Percentiles rank a stretch among this genome's conserved stretches.
Evolutionary conservation across 331 rosid genomes (phyloP).

Genomic region (Spiraea crenata): DNA sequence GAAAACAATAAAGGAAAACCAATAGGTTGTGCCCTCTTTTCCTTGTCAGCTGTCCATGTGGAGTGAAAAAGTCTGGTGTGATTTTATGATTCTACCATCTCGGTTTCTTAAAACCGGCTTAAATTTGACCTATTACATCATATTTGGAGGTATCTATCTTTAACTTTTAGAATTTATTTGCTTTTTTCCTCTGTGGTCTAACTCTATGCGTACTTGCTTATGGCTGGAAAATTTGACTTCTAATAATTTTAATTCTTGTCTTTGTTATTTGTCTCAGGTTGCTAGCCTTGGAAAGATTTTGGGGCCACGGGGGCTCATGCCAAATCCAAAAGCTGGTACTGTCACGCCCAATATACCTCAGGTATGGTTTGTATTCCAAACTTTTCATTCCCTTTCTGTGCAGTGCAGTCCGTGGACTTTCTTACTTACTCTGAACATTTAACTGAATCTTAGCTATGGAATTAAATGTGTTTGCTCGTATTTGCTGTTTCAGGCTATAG

Average conservation of each 20-base stretch:
- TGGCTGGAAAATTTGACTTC: background rate
- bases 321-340: conserved; percentile 93
- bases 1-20: background rate
- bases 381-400: background rate
- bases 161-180: background rate
- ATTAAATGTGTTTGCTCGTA: background rate
- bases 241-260: conserved; percentile 15
- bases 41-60: background rate
- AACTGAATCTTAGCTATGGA: background rate
- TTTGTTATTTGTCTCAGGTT: conserved; percentile 53
- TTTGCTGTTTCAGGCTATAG: conserved; percentile 64
- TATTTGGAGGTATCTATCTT: background rate
- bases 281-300: conserved; percentile 90
- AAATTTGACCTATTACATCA: background rate
- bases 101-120: background rate
- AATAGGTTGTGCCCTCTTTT: background rate
- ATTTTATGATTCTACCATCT: background rate
- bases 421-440: conserved; percentile 2
- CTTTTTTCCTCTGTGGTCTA: background rate
- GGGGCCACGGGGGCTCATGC: conserved; percentile 97
- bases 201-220: background rate
- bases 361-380: conserved; percentile 36
- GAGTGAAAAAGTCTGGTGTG: background rate
- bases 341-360: conserved; percentile 88
- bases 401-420: background rate